Conservation (phyloP, 306 rosid species). For the Pyrus communis region DNA sequence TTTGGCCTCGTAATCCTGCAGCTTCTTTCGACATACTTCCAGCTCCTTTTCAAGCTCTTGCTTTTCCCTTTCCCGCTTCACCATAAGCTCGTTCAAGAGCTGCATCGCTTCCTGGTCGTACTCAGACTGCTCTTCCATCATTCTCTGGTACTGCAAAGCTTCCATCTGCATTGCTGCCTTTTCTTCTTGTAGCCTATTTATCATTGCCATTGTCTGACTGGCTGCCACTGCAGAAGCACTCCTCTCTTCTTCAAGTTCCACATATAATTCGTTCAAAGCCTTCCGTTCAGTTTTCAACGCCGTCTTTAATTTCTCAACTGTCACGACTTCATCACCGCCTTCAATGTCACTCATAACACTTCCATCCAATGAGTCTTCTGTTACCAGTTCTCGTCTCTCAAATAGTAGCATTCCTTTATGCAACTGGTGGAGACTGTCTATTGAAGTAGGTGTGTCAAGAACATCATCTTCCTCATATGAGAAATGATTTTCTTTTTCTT, state of each 20-base stretch:
- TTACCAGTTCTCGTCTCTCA: conserved; percentile 69
- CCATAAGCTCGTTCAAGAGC: conserved; percentile 80
- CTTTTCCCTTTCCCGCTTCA: conserved; percentile 87
- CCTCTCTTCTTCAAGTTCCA: conserved; percentile 96
- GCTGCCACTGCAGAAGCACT: conserved; percentile 92
- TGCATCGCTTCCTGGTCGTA: conserved; percentile 93
- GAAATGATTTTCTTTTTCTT: conserved; percentile 24
- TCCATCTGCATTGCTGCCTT: conserved; percentile 99
- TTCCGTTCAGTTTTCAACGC: conserved; percentile 63
- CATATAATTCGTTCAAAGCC: conserved; percentile 59
- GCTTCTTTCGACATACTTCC: conserved; percentile 57
- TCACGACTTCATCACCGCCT: conserved; percentile 39
- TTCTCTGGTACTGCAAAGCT: conserved; percentile 93
- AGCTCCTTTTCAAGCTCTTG: conserved; percentile 78
- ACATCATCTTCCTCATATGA: conserved; percentile 56
- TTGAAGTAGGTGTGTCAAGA: conserved; percentile 76
- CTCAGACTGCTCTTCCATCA: conserved; percentile 99
- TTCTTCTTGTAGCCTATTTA: conserved; percentile 96
- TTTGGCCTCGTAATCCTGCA: conserved; percentile 66
- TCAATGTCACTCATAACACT: conserved; percentile 65
- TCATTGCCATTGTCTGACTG: conserved; percentile 97
- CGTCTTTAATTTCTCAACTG: conserved; percentile 56
- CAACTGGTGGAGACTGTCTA: conserved; percentile 53
- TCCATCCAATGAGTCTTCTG: conserved; percentile 82
- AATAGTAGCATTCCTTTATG: conserved; percentile 54